Evolutionary conservation across 2,329 filamentous ascomycete species (phyloP), one percentile per base, ranked within the genome.

Genomic region (Aspergillus sp.): DNA sequence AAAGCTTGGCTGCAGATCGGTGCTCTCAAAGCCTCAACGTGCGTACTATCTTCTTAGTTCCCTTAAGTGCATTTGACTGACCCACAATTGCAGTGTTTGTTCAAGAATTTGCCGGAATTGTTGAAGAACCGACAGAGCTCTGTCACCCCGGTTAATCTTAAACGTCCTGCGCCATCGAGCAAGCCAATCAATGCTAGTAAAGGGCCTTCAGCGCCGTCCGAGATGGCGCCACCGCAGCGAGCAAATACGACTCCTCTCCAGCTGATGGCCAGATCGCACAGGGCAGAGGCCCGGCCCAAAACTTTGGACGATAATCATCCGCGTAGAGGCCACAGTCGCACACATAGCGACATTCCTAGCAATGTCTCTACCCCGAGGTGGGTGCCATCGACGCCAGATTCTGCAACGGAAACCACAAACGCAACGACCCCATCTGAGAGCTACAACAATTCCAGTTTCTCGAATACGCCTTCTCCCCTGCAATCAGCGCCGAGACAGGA

Each of bases 1-100:
- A 85, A 58, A 96, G 89, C 61, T 78, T 94, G 75, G 89, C 90
- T 33, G 93, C 93, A 3, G 88, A 96, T 62, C 78, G 88, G 51
- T 93, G 94, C 59, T 88, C 86, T 1, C 77, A 75, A 41, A 85
- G 87, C 36, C 75, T 98, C 29, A 79, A 82, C 62, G 42, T 44
- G 38, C 7, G 42, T 44, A 48, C 41, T 9, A 39, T 10, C 26
- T 33, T 34, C 19, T 29, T 28, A 26, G 7, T 30, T 39, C 19
- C 32, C 7, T 40, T 19, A 42, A 9, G 43, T 5, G 29, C 27
- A 5, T 9, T 19, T 41, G 40, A 53, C 48, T 40, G 50, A 38
- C 33, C 48, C 36, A 58, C 34, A 56, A 39, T 34, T 4, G 19
- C 57, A 93, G 87, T 76, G 76, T 42, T 76, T 96, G 5, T 96